These are phyloP conservation scores for Biscutella auriculata DNA, from an alignment of 441 rosid genomes.

Conservation along the genomic window DNA sequence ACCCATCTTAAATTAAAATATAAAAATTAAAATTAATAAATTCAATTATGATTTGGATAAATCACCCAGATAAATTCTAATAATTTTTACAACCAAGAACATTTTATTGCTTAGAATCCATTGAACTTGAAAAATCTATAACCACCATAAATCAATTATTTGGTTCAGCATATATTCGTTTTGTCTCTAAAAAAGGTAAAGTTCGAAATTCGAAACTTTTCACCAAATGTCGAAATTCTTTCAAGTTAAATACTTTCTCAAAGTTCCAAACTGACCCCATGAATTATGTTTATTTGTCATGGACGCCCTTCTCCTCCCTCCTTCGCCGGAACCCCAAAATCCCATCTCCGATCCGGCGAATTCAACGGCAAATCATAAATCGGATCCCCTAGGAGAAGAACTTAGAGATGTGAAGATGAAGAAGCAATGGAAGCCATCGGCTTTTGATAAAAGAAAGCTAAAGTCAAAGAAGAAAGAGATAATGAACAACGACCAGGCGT, in stretches of 20 bases:
- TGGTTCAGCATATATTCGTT: too few species aligned
- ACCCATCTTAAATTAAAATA: too few species aligned
- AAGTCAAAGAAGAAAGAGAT: conserved; percentile 29
- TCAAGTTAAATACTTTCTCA: conserved; percentile 11
- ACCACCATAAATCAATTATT: too few species aligned
- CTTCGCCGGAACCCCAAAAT: conserved; percentile 18
- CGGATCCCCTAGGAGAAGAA: conserved; percentile 4
- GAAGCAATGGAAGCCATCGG: conserved; percentile 23
- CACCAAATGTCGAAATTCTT: conserved; percentile 6
- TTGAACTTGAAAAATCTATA: too few species aligned
- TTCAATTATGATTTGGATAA: too few species aligned
- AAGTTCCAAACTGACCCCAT: conserved; percentile 17
- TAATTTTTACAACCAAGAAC: too few species aligned
- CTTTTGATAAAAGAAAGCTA: conserved; percentile 12
- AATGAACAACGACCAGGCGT: conserved; percentile 14
- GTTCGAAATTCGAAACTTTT: background rate
- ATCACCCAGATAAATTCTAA: too few species aligned
- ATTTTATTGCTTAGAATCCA: too few species aligned
- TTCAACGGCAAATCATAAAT: background rate
- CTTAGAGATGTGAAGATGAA: background rate
- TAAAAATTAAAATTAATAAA: too few species aligned
- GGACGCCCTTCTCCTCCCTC: conserved; percentile 12
- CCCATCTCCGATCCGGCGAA: conserved; percentile 5
- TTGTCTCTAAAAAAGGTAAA: background rate
- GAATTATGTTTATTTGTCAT: background rate